These are phyloP conservation scores for Pneumocystis jirovecii DNA, from an alignment of 1,139 yeast species.

Conservation along the genomic window DNA sequence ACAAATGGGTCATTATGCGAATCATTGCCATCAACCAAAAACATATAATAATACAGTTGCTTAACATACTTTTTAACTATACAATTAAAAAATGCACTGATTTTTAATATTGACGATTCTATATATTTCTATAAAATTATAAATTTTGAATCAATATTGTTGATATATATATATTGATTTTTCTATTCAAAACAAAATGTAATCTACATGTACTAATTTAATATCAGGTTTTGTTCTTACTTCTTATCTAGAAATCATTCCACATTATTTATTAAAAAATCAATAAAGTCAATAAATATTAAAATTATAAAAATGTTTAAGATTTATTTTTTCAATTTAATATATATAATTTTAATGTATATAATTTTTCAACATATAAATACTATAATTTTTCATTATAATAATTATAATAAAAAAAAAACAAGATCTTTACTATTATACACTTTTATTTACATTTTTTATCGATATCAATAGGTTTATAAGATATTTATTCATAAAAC, in stretches of 20 bases:
- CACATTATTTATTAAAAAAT: background rate
- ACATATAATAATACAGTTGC: background rate
- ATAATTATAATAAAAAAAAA: too few species aligned
- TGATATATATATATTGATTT: background rate
- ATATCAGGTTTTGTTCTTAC: background rate
- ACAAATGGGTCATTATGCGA: slow-evolving; percentile 1
- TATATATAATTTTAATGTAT: too few species aligned
- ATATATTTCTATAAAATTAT: background rate
- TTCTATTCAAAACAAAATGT: background rate
- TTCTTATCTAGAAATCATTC: background rate
- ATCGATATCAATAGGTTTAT: too few species aligned
- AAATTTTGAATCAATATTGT: background rate
- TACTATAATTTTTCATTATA: too few species aligned
- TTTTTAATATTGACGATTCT: too few species aligned
- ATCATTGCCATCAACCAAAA: background rate
- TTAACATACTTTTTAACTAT: background rate
- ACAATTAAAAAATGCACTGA: background rate
- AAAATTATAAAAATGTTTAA: background rate
- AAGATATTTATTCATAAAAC: too few species aligned
- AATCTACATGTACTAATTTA: background rate
- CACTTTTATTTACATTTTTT: too few species aligned
- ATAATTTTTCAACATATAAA: too few species aligned
- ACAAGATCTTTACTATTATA: too few species aligned
- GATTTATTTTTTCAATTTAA: background rate
- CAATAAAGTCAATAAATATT: background rate